Evolutionary conservation across 257 asterid species (phyloP).

Genomic region (Parsonsia alboflavescens): DNA sequence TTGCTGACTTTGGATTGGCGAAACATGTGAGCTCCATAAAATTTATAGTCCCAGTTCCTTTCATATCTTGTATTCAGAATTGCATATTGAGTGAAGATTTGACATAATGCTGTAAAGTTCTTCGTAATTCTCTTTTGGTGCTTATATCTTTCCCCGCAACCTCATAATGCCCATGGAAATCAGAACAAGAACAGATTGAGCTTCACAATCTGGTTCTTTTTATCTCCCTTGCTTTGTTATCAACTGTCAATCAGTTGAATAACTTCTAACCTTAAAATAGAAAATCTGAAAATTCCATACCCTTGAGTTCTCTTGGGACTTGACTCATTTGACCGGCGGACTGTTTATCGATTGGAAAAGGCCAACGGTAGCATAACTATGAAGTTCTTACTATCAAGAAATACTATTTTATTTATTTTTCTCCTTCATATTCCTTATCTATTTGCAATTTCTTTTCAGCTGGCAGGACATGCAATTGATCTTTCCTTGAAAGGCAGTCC

Average conservation of each 20-base stretch:
- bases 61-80: not conserved
- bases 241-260: not conserved
- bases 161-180: not conserved
- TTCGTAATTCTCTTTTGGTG: not conserved
- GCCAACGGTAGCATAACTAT: not conserved
- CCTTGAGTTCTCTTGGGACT: not conserved
- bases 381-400: not conserved
- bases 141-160: not conserved
- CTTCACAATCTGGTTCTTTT: not conserved
- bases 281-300: not conserved
- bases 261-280: not conserved
- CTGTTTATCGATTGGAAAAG: not conserved
- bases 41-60: constrained; percentile 11
- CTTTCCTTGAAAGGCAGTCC: constrained; percentile 88
- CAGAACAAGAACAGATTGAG: not conserved
- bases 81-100: not conserved
- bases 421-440: not conserved
- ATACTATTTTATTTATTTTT: not conserved
- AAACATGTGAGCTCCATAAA: constrained; percentile 62
- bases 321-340: not conserved
- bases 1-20: constrained; percentile 91
- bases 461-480: constrained; percentile 35
- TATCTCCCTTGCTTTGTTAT: not conserved
- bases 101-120: not conserved
- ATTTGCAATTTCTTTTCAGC: constrained; percentile 32